Base-by-base conservation (phyloP, 768 basidiomycete genomes). In the Tylopilus felleus region DNA sequence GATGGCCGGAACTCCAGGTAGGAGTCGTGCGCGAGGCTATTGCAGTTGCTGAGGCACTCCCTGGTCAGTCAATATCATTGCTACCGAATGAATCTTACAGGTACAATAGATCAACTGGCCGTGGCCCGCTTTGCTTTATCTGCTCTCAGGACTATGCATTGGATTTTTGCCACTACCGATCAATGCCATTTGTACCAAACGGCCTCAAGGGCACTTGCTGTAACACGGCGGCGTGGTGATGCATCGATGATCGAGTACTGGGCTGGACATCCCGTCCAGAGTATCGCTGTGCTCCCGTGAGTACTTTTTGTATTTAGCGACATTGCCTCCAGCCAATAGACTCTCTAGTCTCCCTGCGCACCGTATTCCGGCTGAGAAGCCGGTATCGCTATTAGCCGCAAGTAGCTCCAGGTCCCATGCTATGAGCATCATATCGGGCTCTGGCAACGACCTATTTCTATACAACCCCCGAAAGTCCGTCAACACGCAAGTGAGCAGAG, bases 1-100 rank as follows among this genome's bases (percentile, higher is more conserved):
- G 97, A 5, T 98, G 96, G 96, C 88, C 94, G 3, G 92, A 94
- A 67, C 75, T 99, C 38, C 96, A 97, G 74, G 82, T 98, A 17
- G 93, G 93, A 22, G 84, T 95, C n/a, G 78, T 98, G 21, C 82
- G 93, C 35, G 97, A 98, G 67, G 92, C 93, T 1, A 85, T 98
- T 21, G 86, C 89, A 0, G 85, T 98, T 3, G 90, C 93, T 2
- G 93, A 98, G 69, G 84, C 92, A 14, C 73, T 99, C 22, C 93
- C 96, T 52, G 93, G 94, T 92, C 56, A 50, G 79, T 72, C 10
- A 47, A 52, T 47, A 46, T 38, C 25, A 28, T 49, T 33, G 23
- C 40, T 35, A 12, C 25, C 14, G 27, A 47, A 50, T 16, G 21
- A 19, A 44, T 52, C 52, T 52, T 27, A 52, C 49, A 53, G 23